Evolutionary conservation across 441 rosid species (phyloP).

Genomic region (Mallotus japonicus): DNA sequence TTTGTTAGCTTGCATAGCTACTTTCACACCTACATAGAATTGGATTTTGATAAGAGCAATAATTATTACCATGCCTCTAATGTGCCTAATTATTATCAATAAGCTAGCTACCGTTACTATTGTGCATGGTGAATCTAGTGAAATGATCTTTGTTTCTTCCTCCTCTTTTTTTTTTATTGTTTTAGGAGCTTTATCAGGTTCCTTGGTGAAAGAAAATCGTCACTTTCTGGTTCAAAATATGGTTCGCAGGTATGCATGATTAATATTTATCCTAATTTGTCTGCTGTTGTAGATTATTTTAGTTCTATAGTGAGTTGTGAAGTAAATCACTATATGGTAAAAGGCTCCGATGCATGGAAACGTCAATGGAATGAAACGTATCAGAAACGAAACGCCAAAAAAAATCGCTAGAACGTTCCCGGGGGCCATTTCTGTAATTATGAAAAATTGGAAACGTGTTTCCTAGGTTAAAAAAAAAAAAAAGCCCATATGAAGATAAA

Average conservation of each 20-base stretch:
- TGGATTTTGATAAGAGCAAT: background rate
- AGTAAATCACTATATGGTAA: background rate
- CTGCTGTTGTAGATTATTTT: too few relatives aligned
- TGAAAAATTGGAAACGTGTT: too few relatives aligned
- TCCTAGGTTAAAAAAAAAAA: too few relatives aligned
- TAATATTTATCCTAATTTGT: slow-evolving; percentile 3
- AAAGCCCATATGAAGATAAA: too few relatives aligned
- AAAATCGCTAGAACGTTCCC: too few relatives aligned
- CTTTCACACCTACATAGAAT: background rate
- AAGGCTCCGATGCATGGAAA: too few relatives aligned
- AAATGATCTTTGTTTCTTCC: slow-evolving; percentile 13
- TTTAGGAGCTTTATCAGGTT: slow-evolving; percentile 80
- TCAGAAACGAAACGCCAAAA: too few relatives aligned
- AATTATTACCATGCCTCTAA: background rate
- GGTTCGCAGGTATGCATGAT: slow-evolving; percentile 71
- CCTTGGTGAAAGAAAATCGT: slow-evolving; percentile 75
- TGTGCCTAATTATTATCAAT: background rate
- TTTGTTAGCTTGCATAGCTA: background rate
- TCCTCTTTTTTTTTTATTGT: slow-evolving; percentile 16
- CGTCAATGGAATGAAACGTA: too few relatives aligned
- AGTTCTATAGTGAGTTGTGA: too few relatives aligned
- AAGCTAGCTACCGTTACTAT: background rate
- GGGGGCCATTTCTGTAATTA: too few relatives aligned
- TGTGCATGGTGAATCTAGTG: background rate
- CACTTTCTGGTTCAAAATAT: slow-evolving; percentile 64